phyloP scores from a whole-genome alignment of 768 basidiomycete genomes.

The Suillus tomentosus region DNA sequence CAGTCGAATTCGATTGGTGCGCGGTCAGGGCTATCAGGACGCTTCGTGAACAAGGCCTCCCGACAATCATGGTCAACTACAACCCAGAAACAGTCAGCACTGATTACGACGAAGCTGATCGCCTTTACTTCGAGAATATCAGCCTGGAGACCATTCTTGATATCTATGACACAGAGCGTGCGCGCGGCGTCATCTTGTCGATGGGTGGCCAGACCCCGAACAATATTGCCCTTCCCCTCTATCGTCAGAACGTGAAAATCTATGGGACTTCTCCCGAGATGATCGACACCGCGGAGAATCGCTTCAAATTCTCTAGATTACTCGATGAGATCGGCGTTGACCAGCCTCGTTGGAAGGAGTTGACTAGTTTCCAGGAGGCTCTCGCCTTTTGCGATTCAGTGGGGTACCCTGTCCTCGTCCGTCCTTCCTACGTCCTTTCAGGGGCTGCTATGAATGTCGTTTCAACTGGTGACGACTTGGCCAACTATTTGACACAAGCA shows the following conservation, averaged over 20 bases:
- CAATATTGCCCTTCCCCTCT: slow-evolving; percentile 95
- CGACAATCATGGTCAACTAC: slow-evolving; percentile 99
- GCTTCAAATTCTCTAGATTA: slow-evolving; percentile 99
- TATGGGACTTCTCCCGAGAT: slow-evolving; percentile 99
- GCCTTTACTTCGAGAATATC: slow-evolving; percentile 99
- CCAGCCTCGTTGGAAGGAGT: slow-evolving; percentile 96
- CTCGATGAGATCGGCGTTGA: slow-evolving; percentile 98
- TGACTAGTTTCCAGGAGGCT: slow-evolving; percentile 89
- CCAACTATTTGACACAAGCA: slow-evolving; percentile 91
- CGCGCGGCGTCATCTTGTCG: slow-evolving; percentile 90
- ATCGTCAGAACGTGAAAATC: slow-evolving; percentile 97
- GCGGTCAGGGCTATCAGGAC: slow-evolving; percentile 97
- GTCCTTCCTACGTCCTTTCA: slow-evolving; percentile 98
- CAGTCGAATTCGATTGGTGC: slow-evolving; percentile 99
- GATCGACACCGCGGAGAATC: slow-evolving; percentile 99
- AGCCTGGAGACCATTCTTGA: slow-evolving; percentile 94
- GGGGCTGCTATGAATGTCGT: slow-evolving; percentile 99
- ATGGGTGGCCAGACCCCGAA: slow-evolving; percentile 99
- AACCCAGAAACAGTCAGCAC: slow-evolving; percentile 99
- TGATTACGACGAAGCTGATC: slow-evolving; percentile 98
- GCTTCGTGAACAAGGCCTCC: slow-evolving; percentile 89
- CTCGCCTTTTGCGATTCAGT: slow-evolving; percentile 88
- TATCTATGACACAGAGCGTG: slow-evolving; percentile 90
- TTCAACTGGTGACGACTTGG: slow-evolving; percentile 87
- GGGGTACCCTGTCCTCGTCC: slow-evolving; percentile 93